phyloP scores from a whole-genome alignment of 305 asterid species.

The Lippia alba region DNA sequence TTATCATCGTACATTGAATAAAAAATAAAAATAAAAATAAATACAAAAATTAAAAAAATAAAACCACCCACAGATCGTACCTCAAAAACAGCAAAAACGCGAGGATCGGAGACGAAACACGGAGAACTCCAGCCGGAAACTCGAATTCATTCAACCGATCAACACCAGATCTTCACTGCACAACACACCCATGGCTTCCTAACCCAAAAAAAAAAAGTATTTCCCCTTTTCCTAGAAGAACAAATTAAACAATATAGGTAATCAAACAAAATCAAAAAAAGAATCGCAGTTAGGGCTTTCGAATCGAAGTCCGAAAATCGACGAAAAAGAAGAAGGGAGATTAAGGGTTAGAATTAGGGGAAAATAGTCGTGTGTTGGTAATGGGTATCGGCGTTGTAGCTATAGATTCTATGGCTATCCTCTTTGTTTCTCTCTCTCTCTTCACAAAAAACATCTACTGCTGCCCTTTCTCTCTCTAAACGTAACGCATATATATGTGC shows the following conservation, averaged over 20 bases:
- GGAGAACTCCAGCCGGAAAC: conserved; percentile 32
- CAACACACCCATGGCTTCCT: conserved; percentile 21
- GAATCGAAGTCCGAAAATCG: conserved; percentile 25
- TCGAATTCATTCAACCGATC: conserved; percentile 44
- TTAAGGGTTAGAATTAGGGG: conserved; percentile 9
- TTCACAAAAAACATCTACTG: not conserved
- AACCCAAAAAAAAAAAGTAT: conserved; percentile 24
- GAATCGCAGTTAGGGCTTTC: not conserved
- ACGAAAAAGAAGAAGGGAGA: conserved; percentile 7
- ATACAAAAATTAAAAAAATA: conserved; percentile 19
- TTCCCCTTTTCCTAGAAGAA: conserved; percentile 1
- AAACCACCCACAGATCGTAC: conserved; percentile 36
- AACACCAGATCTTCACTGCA: conserved; percentile 53
- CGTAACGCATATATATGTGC: not conserved
- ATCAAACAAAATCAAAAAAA: conserved; percentile 17
- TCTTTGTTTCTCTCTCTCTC: conserved; percentile 35
- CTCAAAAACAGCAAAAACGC: conserved; percentile 25
- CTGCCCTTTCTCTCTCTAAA: conserved; percentile 17
- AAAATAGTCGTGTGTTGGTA: conserved; percentile 22
- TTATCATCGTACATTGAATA: conserved; percentile 23
- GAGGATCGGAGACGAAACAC: conserved; percentile 55
- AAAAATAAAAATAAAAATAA: not conserved
- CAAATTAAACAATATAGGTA: not conserved
- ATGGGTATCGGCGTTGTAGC: conserved; percentile 34
- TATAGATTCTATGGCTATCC: conserved; percentile 42